A percentile compares a stretch with the other conserved stretches of the same genome.
These are phyloP conservation scores for Adiantum capillusveneris DNA, from an alignment of 75 land plant genomes.

Conservation along the genomic window DNA sequence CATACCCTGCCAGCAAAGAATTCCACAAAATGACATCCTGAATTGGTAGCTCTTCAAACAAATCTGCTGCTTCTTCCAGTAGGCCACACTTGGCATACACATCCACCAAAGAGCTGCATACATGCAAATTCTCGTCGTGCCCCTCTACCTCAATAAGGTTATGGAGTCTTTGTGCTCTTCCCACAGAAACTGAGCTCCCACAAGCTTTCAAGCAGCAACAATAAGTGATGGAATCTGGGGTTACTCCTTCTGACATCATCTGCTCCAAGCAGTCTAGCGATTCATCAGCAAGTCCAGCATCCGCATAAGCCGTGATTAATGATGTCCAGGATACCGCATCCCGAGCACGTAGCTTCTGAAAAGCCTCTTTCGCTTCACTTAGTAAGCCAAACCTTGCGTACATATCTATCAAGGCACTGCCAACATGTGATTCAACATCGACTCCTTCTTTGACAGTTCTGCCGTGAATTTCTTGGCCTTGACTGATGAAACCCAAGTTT, in stretches of 20 bases:
- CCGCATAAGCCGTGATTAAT: constrained; percentile 48
- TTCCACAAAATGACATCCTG: constrained; percentile 20
- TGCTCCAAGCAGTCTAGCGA: constrained; percentile 21
- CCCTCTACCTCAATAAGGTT: not conserved
- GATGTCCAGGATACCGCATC: constrained; percentile 50
- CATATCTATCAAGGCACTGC: constrained; percentile 20
- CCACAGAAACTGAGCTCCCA: not conserved
- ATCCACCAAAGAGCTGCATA: not conserved
- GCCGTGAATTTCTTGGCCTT: no score
- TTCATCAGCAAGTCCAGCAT: constrained; percentile 19
- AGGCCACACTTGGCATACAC: constrained; percentile 1
- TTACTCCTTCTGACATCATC: constrained; percentile 14
- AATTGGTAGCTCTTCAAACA: not conserved
- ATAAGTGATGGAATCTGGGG: constrained; percentile 21
- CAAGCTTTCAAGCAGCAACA: not conserved
- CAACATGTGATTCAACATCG: not conserved
- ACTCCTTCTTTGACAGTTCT: no score
- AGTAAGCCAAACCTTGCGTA: constrained; percentile 29
- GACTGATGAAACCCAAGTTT: no score
- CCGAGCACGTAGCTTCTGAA: constrained; percentile 38
- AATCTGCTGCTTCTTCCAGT: not conserved
- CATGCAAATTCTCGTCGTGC: not conserved
- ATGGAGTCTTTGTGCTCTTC: not conserved
- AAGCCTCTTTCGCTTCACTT: constrained; percentile 31
- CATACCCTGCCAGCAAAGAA: constrained; percentile 36